Evolutionary conservation across 2,329 filamentous ascomycete genomes (phyloP).

Genomic region (Alternaria sp.): DNA sequence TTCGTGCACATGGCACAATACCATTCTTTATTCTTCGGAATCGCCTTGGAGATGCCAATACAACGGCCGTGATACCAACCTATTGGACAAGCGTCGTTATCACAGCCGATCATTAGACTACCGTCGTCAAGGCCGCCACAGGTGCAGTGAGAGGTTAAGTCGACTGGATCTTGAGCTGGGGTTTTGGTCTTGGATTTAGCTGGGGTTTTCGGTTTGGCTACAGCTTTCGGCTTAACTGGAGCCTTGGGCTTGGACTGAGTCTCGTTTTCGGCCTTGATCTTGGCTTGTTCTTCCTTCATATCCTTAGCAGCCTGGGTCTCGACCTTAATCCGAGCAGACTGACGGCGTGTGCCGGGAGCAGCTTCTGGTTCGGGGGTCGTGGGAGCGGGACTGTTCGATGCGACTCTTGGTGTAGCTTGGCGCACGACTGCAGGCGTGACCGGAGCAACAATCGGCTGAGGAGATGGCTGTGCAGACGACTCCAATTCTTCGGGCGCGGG

Average conservation of each 20-base stretch:
- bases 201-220: too few species aligned
- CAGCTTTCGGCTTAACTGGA: too few species aligned
- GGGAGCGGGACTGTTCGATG: neutral
- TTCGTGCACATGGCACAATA: constrained; percentile 1
- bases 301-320: neutral
- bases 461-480: neutral
- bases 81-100: constrained; percentile 1
- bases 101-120: constrained; percentile 10
- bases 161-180: neutral
- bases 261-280: too few species aligned
- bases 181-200: neutral
- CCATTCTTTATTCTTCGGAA: neutral
- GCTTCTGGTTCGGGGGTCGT: neutral
- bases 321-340: neutral
- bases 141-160: neutral
- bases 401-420: neutral
- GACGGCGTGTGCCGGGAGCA: neutral
- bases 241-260: too few species aligned
- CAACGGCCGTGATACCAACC: constrained; percentile 13
- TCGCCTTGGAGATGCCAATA: neutral
- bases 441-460: neutral
- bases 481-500: neutral
- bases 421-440: neutral
- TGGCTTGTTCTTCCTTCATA: neutral
- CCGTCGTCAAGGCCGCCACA: constrained; percentile 12